These are phyloP conservation scores for Udeniomyces megalosporus DNA, from an alignment of 768 basidiomycete species.

Conservation along the genomic window DNA sequence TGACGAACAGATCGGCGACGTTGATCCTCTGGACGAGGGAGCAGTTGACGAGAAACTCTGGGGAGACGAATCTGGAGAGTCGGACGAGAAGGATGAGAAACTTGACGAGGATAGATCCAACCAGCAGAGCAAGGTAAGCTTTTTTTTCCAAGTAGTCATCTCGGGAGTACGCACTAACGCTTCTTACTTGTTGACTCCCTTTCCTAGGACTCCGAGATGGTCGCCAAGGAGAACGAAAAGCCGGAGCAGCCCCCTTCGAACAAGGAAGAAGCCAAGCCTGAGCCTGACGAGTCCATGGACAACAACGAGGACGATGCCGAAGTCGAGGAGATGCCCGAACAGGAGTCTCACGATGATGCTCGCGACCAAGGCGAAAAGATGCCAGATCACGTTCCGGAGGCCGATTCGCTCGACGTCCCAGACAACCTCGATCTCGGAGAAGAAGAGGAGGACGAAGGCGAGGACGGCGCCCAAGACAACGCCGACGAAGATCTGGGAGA, in stretches of 20 bases:
- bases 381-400: conserved; percentile 61
- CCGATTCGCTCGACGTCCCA: conserved; percentile 71
- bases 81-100: conserved; percentile 23
- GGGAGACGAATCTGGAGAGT: conserved; percentile 52
- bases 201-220: conserved; percentile 44
- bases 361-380: conserved; percentile 37
- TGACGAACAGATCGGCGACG: conserved; percentile 67
- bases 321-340: conserved; percentile 15
- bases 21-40: conserved; percentile 66
- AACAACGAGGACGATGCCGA: conserved; percentile 20
- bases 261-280: conserved; percentile 21
- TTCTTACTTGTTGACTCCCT: neutral
- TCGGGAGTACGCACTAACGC: neutral
- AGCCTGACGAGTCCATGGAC: conserved; percentile 19
- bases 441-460: conserved; percentile 22
- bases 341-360: conserved; percentile 31
- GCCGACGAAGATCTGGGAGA: neutral
- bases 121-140: conserved; percentile 23
- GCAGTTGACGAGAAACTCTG: conserved; percentile 92
- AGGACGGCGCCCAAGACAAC: neutral
- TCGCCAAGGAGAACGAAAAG: conserved; percentile 54
- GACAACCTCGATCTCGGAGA: conserved; percentile 55
- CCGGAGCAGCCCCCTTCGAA: conserved; percentile 26
- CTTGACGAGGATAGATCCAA: conserved; percentile 21
- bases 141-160: neutral